Evolutionary conservation across 257 asterid genomes (phyloP), one percentile per base, ranked within the genome.

Genomic region (Ehretia macrophylla): DNA sequence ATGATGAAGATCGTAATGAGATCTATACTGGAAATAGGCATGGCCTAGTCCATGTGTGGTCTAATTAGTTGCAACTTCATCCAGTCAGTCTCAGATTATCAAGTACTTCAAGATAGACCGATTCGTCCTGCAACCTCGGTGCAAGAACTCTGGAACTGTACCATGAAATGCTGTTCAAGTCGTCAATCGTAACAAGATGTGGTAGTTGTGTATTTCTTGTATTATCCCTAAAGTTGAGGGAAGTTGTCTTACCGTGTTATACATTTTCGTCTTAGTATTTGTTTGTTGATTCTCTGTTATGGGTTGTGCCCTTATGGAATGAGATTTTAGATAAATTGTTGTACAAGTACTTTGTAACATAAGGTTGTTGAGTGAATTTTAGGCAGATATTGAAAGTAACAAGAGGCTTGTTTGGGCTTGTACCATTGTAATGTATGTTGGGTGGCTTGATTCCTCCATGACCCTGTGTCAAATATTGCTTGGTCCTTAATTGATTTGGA

Each of bases 1-100:
- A 93, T 10, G 94, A 93, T 32, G 99, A 93, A 77, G 99, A 93
- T 56, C 96, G 97, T 32, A 93, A 93, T n/a, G 99, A 93, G 71
- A 89, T 93, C 59, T 93, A 86, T 63, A 93, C 99, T 0, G 97
- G 97, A 42, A 93, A 89, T 56, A 82, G 84, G 81, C 77, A 52
- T 40, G 99, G 97, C 18, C 81, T 86, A 56, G 86, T 93, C 64
- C 99, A 93, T 65, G 97, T 93, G 21, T 93, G 99, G 99, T 80
- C 97, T 35, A 93, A 86, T 82, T 93, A 75, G 79, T 66, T 18
- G 65, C 52, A 11, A 59, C 44, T 54, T 45, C 44, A 49, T 49
- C 22, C 22, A 42, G 39, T 65, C 46, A 19, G 47, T 67, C 11
- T 11, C 3, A 45, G 9, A 17, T 14, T 9, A 13, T 32, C 56